Evolutionary conservation across 495 filamentous ascomycete species (phyloP), one percentile per base, ranked within the genome.

Genomic region (Penicillium angulare): DNA sequence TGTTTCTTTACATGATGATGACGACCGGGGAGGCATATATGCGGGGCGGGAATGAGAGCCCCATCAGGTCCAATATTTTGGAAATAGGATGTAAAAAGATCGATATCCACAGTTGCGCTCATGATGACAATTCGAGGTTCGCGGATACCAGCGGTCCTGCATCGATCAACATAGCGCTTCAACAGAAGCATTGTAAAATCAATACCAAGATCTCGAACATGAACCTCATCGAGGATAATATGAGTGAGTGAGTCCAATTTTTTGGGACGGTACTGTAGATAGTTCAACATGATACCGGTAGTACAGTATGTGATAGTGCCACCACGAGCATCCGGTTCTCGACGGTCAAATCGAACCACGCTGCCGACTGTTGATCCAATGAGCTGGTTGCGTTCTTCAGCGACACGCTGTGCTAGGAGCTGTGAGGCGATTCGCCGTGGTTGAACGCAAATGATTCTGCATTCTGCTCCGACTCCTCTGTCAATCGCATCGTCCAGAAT

Each of bases 211-310:
- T 80, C 75, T 44, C 81, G 73, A 52, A 83, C 81, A 58, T 85
- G 82, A 27, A 84, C 80, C 64, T 85, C 82, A 46, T 85, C 81
- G 44, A 85, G 75, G 24, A 85, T 67, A 15, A 85, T 61, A 50
- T 84, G 79, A 5, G 80, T 77, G 29, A 73, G 56, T 9, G 57
- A 59, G 34, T 75, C 67, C 38, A 84, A 52, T 7, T 70, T 53
- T 12, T 65, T 52, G 20, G 65, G 57, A 21, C 56, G 53, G 43
- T 66, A 57, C 48, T 80, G 75, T 9, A 84, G 53, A 42, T 77
- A 69, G 43, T 75, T 72, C 21, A 82, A 63, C 16, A 82, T 55
- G 29, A 82, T 77, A 29, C 81, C 82, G 2, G 77, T 78, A 5
- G 81, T 85, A 59, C 82, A 84, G 49, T 79, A 85, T 3, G 67